Evolutionary conservation across 352 stramenopile genomes (phyloP).

Genomic region (Globisporangium viniferum): DNA sequence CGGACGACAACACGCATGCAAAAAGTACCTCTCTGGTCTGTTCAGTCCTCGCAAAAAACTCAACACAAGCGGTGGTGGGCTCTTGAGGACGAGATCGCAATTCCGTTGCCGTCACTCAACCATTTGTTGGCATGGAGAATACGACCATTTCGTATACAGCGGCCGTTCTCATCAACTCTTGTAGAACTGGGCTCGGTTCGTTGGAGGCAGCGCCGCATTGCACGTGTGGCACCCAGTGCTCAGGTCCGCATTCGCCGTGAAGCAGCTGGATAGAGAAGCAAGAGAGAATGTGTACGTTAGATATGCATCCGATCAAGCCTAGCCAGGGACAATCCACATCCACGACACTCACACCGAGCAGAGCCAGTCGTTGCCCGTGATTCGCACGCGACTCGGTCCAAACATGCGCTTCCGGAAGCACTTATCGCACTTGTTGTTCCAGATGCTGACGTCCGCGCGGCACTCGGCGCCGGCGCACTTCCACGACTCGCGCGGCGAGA

Average conservation of each 20-base stretch:
- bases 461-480: conserved; percentile 41
- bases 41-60: background rate
- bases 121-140: background rate
- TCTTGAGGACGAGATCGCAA: background rate
- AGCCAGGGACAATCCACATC: background rate
- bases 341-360: conserved; percentile 55
- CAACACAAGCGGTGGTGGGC: background rate
- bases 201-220: conserved; percentile 28
- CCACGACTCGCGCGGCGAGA: conserved; percentile 46
- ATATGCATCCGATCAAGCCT: background rate
- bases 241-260: conserved; percentile 45
- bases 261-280: conserved; percentile 30
- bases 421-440: conserved; percentile 45
- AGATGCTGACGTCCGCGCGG: conserved; percentile 61
- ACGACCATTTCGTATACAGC: background rate
- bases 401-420: conserved; percentile 54
- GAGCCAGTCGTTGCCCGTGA: conserved; percentile 50
- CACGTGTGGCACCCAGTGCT: conserved; percentile 39
- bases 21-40: background rate
- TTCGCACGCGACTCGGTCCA: conserved; percentile 41
- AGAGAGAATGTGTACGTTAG: background rate
- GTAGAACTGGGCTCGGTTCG: conserved; percentile 20
- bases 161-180: background rate
- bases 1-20: background rate
- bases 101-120: no score